These are phyloP conservation scores for Umbelopsis sp. DNA, from an alignment of 371 early-diverging fungal species.

Conservation along the genomic window DNA sequence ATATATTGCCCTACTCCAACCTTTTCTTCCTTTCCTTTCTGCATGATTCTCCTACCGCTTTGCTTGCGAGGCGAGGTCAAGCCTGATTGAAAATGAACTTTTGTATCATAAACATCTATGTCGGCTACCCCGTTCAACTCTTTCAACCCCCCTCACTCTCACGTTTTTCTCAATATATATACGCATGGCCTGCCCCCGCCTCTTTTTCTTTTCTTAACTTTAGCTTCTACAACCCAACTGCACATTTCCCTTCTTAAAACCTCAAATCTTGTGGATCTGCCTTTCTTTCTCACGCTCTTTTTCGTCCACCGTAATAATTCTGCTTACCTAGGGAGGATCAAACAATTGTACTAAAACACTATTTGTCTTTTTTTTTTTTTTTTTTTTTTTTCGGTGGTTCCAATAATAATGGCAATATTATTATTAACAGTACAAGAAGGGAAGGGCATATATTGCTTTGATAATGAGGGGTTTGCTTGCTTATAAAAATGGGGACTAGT, in stretches of 20 bases:
- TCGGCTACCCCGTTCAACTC: background rate
- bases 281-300: background rate
- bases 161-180: background rate
- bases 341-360: conserved; percentile 19
- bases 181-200: background rate
- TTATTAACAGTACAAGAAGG: conserved; percentile 17
- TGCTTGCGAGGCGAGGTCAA: conserved; percentile 17
- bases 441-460: conserved; percentile 14
- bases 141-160: background rate
- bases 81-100: background rate
- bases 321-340: background rate
- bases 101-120: conserved; percentile 17
- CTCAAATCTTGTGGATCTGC: background rate
- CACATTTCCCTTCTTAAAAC: background rate
- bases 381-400: conserved; percentile 11
- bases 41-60: conserved; percentile 3
- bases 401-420: conserved; percentile 12
- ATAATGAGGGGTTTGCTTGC: background rate
- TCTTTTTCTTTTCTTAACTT: background rate
- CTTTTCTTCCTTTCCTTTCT: conserved; percentile 3
- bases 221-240: background rate
- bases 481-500: no score
- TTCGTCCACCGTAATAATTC: conserved; percentile 2
- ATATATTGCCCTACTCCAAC: background rate
- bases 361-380: background rate